These are phyloP conservation scores for Neurospora sp. DNA, from an alignment of 495 filamentous ascomycete species.

Conservation along the genomic window DNA sequence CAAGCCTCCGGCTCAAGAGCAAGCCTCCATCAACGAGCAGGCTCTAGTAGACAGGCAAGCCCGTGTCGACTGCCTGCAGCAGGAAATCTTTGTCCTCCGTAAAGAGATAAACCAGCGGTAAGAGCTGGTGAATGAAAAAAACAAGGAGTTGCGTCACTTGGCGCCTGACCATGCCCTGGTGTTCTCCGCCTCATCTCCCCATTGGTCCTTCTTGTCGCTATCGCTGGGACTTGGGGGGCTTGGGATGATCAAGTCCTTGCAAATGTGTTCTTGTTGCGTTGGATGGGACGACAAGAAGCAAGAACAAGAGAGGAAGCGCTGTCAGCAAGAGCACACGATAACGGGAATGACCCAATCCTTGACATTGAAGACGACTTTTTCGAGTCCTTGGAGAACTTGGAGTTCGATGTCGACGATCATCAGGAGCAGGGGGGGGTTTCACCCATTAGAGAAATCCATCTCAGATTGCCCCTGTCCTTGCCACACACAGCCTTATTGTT, in stretches of 20 bases:
- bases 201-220: neutral
- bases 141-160: neutral
- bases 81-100: neutral
- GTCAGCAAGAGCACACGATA: no score
- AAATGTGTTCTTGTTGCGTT: neutral
- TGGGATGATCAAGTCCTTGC: neutral
- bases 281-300: neutral
- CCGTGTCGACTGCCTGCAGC: neutral
- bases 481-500: neutral
- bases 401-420: neutral
- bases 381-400: neutral
- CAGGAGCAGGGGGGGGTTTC: neutral
- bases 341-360: no score
- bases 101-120: neutral
- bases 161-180: neutral
- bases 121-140: neutral
- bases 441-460: neutral
- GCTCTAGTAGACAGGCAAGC: neutral
- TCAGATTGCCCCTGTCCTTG: neutral
- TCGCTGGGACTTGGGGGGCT: neutral
- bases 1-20: neutral
- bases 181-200: neutral
- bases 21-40: neutral
- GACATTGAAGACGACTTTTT: no score
- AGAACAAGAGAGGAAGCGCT: neutral